Percentiles rank a stretch among this genome's conserved stretches.
Evolutionary conservation across 2,329 filamentous ascomycete species (phyloP).

Genomic region (Xylaria sp.): DNA sequence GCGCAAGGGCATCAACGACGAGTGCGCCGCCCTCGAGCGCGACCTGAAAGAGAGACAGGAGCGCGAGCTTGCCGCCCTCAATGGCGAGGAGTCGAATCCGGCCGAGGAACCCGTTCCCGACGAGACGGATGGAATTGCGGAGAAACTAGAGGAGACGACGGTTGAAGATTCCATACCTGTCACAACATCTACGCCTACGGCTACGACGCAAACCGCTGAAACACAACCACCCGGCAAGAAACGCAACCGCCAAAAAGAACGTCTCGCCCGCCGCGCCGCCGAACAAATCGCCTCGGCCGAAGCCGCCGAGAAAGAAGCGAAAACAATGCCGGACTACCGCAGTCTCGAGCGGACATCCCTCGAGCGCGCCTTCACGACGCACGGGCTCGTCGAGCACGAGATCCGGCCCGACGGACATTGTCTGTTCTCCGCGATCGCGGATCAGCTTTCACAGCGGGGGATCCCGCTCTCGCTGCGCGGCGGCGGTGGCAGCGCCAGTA

Average conservation of each 20-base stretch:
- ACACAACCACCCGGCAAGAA: constrained; percentile 50
- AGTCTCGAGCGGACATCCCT: constrained; percentile 66
- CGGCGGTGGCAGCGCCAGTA: neutral
- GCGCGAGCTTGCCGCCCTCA: constrained; percentile 48
- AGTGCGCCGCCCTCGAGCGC: constrained; percentile 67
- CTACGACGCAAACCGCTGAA: neutral
- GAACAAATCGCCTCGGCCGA: constrained; percentile 67
- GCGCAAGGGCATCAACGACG: constrained; percentile 66
- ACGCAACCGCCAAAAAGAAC: constrained; percentile 84
- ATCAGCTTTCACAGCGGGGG: constrained; percentile 60
- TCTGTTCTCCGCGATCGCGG: constrained; percentile 84
- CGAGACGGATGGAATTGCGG: constrained; percentile 13
- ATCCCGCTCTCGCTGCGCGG: constrained; percentile 37
- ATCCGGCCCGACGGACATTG: constrained; percentile 92
- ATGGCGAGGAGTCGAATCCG: constrained; percentile 28
- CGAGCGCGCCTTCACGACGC: constrained; percentile 57
- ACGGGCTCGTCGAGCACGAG: constrained; percentile 66
- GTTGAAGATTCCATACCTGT: neutral
- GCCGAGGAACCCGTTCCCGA: neutral
- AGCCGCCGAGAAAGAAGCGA: constrained; percentile 70
- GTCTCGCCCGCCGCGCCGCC: constrained; percentile 80
- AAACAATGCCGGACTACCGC: constrained; percentile 66
- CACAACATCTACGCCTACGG: too few relatives aligned
- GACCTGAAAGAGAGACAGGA: constrained; percentile 62
- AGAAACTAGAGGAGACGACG: constrained; percentile 20